Evolutionary conservation across 306 rosid genomes (phyloP), one percentile per base, ranked within the genome.

Genomic region (Begonia masoniana): DNA sequence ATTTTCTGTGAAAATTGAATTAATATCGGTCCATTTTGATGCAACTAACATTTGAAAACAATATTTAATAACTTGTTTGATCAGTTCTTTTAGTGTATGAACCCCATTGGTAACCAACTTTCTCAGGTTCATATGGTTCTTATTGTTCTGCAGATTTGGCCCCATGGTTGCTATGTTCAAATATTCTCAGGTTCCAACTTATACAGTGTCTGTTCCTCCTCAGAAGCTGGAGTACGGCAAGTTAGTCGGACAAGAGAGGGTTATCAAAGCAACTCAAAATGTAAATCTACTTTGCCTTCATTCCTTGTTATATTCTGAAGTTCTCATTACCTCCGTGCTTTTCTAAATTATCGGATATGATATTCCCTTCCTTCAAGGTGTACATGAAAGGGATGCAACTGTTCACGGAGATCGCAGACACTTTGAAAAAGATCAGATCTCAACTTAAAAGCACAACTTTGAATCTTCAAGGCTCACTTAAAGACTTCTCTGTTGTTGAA

Each of bases 131-230:
- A 65, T 21, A 56, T 14, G 51, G 45, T 58, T 21, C 47, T 61
- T 59, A 62, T 54, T 63, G 54, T 64, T 17, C 45, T 73, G 78
- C 86, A 92, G 99, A 67, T 68, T 81, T 57, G 96, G 99, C 66
- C 68, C 50, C 64, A 81, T 79, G 89, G 89, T 76, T 66, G 87
- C 99, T 15, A 62, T 86, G 87, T 92, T 87, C 76, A 81, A 74
- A 74, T 83, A 70, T 59, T 79, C 95, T 47, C 56, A 73, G 0
- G 77, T 77, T 52, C 49, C 74, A 16, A 83, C 76, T 35, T 83
- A 81, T 63, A 66, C 71, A 3, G 88, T 92, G 59, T 64, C 75
- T 59, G 61, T 92, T 81, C 96, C 96, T 48, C 82, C 93, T 70
- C 79, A 61, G 70, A 87, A 70, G 74, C 76, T 92, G 62, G 82